Evolutionary conservation across 768 basidiomycete genomes (phyloP).

Genomic region (Leccinum aurantiacum): DNA sequence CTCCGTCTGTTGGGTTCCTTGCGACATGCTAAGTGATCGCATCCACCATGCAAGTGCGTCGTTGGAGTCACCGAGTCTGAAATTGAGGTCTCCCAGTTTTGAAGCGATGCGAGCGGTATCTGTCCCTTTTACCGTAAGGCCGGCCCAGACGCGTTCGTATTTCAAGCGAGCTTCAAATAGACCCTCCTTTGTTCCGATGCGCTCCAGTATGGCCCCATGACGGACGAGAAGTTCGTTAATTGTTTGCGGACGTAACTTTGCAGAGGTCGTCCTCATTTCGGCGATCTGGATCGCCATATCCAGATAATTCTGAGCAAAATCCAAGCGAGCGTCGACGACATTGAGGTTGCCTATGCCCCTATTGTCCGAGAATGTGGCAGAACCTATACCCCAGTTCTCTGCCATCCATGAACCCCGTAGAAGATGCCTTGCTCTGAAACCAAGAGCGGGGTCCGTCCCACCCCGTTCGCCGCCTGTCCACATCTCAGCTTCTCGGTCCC

Average conservation of each 20-base stretch:
- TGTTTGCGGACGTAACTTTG: constrained; percentile 49
- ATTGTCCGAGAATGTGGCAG: constrained; percentile 36
- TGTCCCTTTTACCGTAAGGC: constrained; percentile 38
- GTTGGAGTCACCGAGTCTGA: constrained; percentile 49
- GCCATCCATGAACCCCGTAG: constrained; percentile 74
- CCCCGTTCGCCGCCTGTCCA: constrained; percentile 61
- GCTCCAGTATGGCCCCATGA: constrained; percentile 58
- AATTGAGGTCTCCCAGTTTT: constrained; percentile 67
- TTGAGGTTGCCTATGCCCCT: constrained; percentile 40
- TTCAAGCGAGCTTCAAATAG: constrained; percentile 54
- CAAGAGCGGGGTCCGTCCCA: constrained; percentile 74
- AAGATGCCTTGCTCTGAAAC: constrained; percentile 58
- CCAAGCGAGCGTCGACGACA: constrained; percentile 54
- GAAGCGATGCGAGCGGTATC: constrained; percentile 56
- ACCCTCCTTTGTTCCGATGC: constrained; percentile 51
- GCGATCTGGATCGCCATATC: constrained; percentile 48
- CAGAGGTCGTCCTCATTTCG: constrained; percentile 38
- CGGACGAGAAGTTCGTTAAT: constrained; percentile 53
- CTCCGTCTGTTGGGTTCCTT: constrained; percentile 30
- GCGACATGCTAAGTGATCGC: constrained; percentile 50
- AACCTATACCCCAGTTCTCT: constrained; percentile 59
- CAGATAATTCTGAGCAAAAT: constrained; percentile 54
- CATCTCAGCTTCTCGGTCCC: constrained; percentile 59
- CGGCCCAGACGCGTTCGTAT: constrained; percentile 59
- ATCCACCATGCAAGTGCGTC: constrained; percentile 71